Percentiles rank a stretch among this genome's conserved stretches.
Evolutionary conservation across 345 rosid species (phyloP).

Genomic region (Gynandropsis gynandra): DNA sequence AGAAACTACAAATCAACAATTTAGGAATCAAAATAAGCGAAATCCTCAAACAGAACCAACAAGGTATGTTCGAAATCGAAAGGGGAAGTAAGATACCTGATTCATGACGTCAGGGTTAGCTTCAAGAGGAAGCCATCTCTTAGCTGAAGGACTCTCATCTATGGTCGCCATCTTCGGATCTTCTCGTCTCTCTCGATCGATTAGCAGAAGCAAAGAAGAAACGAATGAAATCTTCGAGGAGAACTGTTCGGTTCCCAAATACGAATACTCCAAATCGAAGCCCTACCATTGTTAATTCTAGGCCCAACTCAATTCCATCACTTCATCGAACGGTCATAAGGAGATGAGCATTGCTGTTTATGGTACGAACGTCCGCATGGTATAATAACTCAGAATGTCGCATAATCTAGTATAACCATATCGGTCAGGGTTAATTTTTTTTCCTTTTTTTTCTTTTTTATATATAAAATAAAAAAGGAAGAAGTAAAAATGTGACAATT

Average conservation of each 20-base stretch:
- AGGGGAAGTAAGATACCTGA: slow-evolving; percentile 43
- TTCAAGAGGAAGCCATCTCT: slow-evolving; percentile 98
- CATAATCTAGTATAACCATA: too few relatives aligned
- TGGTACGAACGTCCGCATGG: neutral
- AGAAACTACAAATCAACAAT: slow-evolving; percentile 48
- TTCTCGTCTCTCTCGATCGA: slow-evolving; percentile 13
- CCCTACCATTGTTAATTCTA: neutral
- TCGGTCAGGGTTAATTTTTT: too few relatives aligned
- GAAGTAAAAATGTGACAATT: too few relatives aligned
- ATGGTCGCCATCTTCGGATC: slow-evolving; percentile 46
- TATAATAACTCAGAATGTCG: neutral
- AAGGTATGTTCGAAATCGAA: neutral
- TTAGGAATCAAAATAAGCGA: neutral
- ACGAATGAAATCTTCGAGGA: neutral
- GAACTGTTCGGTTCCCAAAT: slow-evolving; percentile 8
- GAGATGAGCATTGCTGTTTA: neutral
- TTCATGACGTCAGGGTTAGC: slow-evolving; percentile 96
- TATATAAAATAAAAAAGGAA: too few relatives aligned
- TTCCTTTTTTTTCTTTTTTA: neutral
- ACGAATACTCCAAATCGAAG: slow-evolving; percentile 12
- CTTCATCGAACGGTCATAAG: neutral
- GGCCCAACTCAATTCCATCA: too few relatives aligned
- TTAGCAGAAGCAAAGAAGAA: slow-evolving; percentile 5
- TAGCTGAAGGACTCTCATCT: slow-evolving; percentile 46
- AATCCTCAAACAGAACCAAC: neutral